Evolutionary conservation across 2,329 filamentous ascomycete genomes (phyloP).

Genomic region (Colletotrichum paranaense): DNA sequence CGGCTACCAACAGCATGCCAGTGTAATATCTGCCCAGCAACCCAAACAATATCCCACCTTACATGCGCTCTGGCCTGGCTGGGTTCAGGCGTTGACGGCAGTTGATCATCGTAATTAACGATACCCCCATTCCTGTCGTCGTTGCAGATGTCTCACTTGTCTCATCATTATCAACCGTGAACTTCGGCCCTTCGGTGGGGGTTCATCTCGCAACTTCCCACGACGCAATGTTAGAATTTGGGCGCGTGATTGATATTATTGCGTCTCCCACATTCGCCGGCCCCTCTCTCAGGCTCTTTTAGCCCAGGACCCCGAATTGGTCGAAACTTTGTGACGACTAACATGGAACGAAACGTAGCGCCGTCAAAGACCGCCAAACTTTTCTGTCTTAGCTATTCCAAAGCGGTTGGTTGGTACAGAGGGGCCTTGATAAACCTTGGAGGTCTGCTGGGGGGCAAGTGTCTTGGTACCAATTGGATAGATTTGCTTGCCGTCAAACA

Average conservation of each 20-base stretch:
- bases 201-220: conserved; percentile 27
- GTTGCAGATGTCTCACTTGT: conserved; percentile 29
- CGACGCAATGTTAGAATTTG: conserved; percentile 8
- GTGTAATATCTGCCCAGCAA: background rate
- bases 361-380: background rate
- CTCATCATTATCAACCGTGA: conserved; percentile 20
- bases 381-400: background rate
- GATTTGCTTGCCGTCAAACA: background rate
- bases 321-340: background rate
- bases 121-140: background rate
- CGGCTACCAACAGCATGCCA: background rate
- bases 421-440: background rate
- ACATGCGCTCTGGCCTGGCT: background rate
- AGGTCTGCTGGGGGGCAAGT: background rate
- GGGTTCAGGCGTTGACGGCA: conserved; percentile 1
- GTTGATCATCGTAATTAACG: conserved; percentile 17
- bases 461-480: background rate
- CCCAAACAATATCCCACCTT: background rate
- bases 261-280: background rate
- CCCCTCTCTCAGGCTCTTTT: background rate
- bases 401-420: background rate
- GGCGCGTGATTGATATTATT: background rate
- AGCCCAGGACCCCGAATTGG: background rate
- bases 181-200: conserved; percentile 23
- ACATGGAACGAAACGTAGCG: background rate